These are phyloP conservation scores for Parathielavia appendiculata DNA, from an alignment of 495 filamentous ascomycete species.

Conservation along the genomic window DNA sequence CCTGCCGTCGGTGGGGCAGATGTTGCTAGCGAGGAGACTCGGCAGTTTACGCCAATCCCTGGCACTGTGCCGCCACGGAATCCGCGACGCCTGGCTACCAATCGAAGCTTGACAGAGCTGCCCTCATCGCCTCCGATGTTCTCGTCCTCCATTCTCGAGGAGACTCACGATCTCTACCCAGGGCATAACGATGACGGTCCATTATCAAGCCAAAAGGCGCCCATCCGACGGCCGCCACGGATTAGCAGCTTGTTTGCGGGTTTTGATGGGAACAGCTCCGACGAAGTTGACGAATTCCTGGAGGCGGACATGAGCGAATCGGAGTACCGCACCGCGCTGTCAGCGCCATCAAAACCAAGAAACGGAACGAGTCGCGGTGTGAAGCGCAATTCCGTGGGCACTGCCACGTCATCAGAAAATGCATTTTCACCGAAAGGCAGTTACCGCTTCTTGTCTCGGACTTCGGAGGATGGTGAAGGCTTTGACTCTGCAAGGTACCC, in stretches of 20 bases:
- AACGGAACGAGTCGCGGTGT: conserved; percentile 26
- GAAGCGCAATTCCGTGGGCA: conserved; percentile 35
- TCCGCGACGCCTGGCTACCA: conserved; percentile 44
- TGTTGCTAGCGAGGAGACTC: conserved; percentile 29
- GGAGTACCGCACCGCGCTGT: conserved; percentile 59
- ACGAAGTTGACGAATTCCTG: conserved; percentile 52
- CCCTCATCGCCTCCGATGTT: conserved; percentile 44
- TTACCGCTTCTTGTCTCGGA: conserved; percentile 25
- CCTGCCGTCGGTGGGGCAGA: conserved; percentile 31
- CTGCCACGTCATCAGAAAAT: conserved; percentile 34
- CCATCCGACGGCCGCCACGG: conserved; percentile 63
- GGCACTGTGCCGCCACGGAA: conserved; percentile 49
- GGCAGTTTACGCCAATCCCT: conserved; percentile 46
- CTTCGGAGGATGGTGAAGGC: conserved; percentile 22
- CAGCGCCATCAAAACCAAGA: conserved; percentile 50
- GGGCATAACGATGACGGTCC: conserved; percentile 82
- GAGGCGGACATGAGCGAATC: conserved; percentile 60
- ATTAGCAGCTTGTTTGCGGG: conserved; percentile 83
- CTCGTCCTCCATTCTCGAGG: conserved; percentile 24
- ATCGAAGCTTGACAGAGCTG: conserved; percentile 42
- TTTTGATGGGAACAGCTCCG: conserved; percentile 57
- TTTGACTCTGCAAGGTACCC: conserved; percentile 28
- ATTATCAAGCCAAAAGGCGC: conserved; percentile 54
- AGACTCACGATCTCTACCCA: conserved; percentile 62
- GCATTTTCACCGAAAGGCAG: conserved; percentile 21